A percentile compares a stretch with the other conserved stretches of the same genome.
Conservation (phyloP, 352 stramenopile species). For the Phytophthora pluvialis region DNA sequence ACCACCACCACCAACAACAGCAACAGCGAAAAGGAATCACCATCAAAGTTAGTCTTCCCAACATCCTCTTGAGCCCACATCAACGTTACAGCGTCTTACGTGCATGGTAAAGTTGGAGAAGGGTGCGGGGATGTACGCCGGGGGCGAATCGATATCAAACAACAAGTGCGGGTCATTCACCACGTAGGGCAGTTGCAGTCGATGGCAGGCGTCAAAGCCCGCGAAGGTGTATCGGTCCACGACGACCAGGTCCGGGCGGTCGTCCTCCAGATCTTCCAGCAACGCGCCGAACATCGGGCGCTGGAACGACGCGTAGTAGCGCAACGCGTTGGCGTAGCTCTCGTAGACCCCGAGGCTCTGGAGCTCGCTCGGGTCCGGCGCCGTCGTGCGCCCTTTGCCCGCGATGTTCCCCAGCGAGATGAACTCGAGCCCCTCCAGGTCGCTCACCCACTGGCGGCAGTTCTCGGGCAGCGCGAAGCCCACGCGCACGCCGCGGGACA, state of each 20-base stretch:
- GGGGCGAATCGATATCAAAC: slow-evolving; percentile 86
- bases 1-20: too few species aligned
- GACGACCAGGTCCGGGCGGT: slow-evolving; percentile 73
- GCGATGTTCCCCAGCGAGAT: slow-evolving; percentile 76
- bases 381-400: slow-evolving; percentile 41
- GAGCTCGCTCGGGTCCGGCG: slow-evolving; percentile 41
- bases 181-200: slow-evolving; percentile 73
- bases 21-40: background rate
- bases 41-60: slow-evolving; percentile 13
- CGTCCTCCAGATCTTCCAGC: slow-evolving; percentile 64
- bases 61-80: background rate
- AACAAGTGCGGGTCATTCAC: slow-evolving; percentile 85
- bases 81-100: slow-evolving; percentile 40
- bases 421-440: slow-evolving; percentile 81
- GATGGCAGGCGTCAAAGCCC: slow-evolving; percentile 71
- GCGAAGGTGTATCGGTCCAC: slow-evolving; percentile 87
- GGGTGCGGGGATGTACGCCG: slow-evolving; percentile 77
- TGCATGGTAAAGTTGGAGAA: slow-evolving; percentile 87
- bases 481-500: slow-evolving; percentile 76
- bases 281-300: slow-evolving; percentile 73
- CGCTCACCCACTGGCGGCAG: slow-evolving; percentile 77
- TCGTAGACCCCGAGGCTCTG: slow-evolving; percentile 57
- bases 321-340: slow-evolving; percentile 69
- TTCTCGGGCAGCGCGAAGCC: slow-evolving; percentile 85
- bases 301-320: slow-evolving; percentile 83